A percentile compares a stretch with the other conserved stretches of the same genome.
These are phyloP conservation scores for Scortechinia acanthostroma DNA, from an alignment of 2,329 filamentous ascomycete genomes.

Conservation along the genomic window DNA sequence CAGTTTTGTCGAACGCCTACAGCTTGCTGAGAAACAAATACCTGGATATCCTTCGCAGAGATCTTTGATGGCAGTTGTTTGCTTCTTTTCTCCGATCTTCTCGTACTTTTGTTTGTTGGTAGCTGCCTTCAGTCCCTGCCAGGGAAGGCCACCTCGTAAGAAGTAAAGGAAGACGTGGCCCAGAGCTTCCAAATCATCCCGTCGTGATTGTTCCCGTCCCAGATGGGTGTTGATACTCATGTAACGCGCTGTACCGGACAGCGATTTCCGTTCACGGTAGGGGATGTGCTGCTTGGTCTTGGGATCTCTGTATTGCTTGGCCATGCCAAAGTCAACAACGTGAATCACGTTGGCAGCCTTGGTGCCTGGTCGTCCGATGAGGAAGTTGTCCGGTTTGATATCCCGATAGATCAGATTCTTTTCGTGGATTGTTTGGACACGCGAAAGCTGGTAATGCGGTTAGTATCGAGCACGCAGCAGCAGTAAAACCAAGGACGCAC, in stretches of 20 bases:
- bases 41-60: conserved; percentile 46
- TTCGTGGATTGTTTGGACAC: conserved; percentile 14
- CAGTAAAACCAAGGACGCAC: background rate
- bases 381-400: conserved; percentile 18
- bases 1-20: too few relatives aligned
- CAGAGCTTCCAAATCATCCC: conserved; percentile 69
- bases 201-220: conserved; percentile 56
- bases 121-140: conserved; percentile 67
- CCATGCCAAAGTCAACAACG: conserved; percentile 16
- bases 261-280: conserved; percentile 4
- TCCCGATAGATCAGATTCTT: conserved; percentile 13
- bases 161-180: conserved; percentile 74
- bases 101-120: conserved; percentile 73
- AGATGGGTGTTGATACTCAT: conserved; percentile 13
- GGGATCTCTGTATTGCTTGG: conserved; percentile 7
- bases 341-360: conserved; percentile 14
- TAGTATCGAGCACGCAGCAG: background rate
- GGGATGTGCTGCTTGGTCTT: conserved; percentile 2
- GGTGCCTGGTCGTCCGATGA: conserved; percentile 10
- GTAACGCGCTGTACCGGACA: conserved; percentile 12
- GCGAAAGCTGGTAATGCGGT: conserved; percentile 5
- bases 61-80: conserved; percentile 68
- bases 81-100: conserved; percentile 74
- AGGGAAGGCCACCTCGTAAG: conserved; percentile 67
- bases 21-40: too few relatives aligned